Evolutionary conservation across 169 alveolate genomes (phyloP).

Genomic region (Eimeria mitis): DNA sequence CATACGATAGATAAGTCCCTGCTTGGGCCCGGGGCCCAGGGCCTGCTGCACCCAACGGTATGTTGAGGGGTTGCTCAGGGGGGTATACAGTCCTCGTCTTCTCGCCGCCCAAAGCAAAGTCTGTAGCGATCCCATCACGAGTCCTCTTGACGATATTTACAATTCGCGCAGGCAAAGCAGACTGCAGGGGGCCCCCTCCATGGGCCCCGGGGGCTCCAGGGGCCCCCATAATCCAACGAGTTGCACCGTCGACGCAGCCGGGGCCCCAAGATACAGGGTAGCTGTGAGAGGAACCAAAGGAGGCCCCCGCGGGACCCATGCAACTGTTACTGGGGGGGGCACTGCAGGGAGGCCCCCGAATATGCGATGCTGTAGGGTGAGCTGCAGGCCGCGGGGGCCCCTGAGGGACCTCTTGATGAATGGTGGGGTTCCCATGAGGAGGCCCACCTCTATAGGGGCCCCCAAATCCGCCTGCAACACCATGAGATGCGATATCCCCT

Average conservation of each 20-base stretch:
- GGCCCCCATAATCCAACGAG: not conserved
- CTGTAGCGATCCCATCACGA: constrained; percentile 29
- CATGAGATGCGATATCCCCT: not conserved
- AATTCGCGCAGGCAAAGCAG: constrained; percentile 15
- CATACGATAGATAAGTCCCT: not conserved
- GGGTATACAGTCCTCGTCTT: constrained; percentile 47
- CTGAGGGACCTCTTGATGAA: not conserved
- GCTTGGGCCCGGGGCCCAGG: constrained; percentile 4
- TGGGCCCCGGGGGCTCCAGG: not conserved
- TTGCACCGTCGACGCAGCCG: not conserved
- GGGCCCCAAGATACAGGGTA: not conserved
- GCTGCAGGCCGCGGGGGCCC: not conserved
- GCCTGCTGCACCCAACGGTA: not conserved
- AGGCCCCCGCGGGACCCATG: not conserved
- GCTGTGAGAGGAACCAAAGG: not conserved
- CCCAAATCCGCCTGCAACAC: not conserved
- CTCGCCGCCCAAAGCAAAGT: not conserved
- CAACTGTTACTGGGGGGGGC: not conserved
- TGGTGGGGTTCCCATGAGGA: not conserved
- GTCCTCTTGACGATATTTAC: constrained; percentile 9
- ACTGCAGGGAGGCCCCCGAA: not conserved
- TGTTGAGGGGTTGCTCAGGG: constrained; percentile 39
- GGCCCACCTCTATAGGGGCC: not conserved
- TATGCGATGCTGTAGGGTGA: not conserved
- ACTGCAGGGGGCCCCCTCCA: not conserved